Percentiles rank a stretch among this genome's conserved stretches.
phyloP scores from a whole-genome alignment of 805 yeast genomes.

The Candida loeiensis region DNA sequence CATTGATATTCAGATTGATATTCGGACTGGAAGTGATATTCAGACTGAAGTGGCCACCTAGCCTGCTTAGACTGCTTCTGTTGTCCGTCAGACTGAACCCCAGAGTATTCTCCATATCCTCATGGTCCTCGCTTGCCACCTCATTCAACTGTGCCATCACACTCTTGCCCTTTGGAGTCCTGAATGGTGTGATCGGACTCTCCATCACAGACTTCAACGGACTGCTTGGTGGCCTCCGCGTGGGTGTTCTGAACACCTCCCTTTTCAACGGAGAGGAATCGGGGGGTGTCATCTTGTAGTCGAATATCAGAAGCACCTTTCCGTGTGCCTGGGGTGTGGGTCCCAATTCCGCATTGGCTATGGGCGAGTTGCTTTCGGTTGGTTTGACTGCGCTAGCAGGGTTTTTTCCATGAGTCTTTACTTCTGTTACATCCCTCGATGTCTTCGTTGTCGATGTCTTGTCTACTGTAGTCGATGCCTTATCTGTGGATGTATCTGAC shows the following conservation, averaged over 20 bases:
- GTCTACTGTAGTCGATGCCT: neutral
- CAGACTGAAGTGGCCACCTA: no score
- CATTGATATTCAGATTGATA: no score
- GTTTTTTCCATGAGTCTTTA: no score
- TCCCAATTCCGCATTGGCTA: slow-evolving; percentile 48
- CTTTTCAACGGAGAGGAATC: slow-evolving; percentile 39
- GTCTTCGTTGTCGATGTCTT: no score
- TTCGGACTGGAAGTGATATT: no score
- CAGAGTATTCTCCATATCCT: no score
- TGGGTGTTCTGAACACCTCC: slow-evolving; percentile 33
- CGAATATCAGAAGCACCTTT: slow-evolving; percentile 69
- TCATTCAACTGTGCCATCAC: no score
- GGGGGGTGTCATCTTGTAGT: slow-evolving; percentile 45
- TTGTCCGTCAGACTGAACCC: no score
- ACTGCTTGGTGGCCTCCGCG: slow-evolving; percentile 13
- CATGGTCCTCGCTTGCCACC: no score
- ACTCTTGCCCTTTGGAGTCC: no score
- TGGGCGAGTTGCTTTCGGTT: neutral
- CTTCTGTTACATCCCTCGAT: no score
- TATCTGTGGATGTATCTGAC: slow-evolving; percentile 1
- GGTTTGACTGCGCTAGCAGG: neutral
- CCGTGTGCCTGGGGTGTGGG: slow-evolving; percentile 90
- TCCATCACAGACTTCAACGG: neutral
- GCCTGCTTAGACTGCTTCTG: no score
- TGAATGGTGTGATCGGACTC: neutral